Conservation (phyloP, 2,329 filamentous ascomycete genomes). For the Nothophaeocryptopus gaeumannii region DNA sequence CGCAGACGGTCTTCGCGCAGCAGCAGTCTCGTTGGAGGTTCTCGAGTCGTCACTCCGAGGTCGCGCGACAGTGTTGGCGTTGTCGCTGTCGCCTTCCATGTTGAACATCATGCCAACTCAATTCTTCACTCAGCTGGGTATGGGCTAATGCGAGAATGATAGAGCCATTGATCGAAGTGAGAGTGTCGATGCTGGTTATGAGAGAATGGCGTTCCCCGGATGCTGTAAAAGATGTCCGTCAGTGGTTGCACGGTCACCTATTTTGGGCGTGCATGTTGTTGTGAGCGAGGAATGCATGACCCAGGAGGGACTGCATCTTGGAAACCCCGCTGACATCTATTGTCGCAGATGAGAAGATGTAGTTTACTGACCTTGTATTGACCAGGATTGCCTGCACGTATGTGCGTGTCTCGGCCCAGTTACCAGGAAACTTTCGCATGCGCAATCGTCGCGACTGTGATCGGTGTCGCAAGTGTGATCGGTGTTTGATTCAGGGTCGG, state of each 20-base stretch:
- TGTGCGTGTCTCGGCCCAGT: neutral
- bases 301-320: slow-evolving; percentile 1
- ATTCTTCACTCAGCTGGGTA: neutral
- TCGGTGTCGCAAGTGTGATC: neutral
- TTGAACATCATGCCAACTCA: neutral
- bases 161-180: slow-evolving; percentile 2
- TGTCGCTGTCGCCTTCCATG: neutral
- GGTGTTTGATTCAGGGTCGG: neutral
- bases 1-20: slow-evolving; percentile 9
- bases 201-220: neutral
- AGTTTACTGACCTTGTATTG: slow-evolving; percentile 1
- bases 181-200: slow-evolving; percentile 3
- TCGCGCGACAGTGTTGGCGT: neutral
- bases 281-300: slow-evolving; percentile 20
- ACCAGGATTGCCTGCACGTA: slow-evolving; percentile 2
- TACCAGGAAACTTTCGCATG: neutral
- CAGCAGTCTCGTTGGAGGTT: slow-evolving; percentile 4
- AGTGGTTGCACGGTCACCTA: slow-evolving; percentile 11
- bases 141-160: slow-evolving; percentile 2
- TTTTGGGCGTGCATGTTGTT: slow-evolving; percentile 10
- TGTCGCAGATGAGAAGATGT: neutral
- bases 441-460: slow-evolving; percentile 1
- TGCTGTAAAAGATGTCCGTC: slow-evolving; percentile 1
- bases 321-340: neutral
- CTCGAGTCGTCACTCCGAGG: slow-evolving; percentile 12